Base-by-base conservation (phyloP, 495 filamentous ascomycete genomes). In the Glutinoglossum americanum region DNA sequence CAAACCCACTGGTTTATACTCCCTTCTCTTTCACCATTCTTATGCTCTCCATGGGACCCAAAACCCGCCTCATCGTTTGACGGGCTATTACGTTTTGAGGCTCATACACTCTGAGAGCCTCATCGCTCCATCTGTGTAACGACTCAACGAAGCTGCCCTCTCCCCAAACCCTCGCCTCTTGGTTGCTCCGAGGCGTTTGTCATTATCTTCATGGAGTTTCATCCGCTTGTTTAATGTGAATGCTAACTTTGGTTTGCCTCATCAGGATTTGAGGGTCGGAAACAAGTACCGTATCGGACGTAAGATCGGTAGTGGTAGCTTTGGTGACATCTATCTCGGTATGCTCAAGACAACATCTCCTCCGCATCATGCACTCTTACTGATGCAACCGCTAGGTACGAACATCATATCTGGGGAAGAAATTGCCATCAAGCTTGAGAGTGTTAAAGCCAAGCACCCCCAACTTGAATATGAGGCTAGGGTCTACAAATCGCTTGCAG, bases 391-490 rank as follows among this genome's bases (percentile, higher is more conserved):
- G 62, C 69, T 49, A 87, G 83, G 92, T 61, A 99, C 93, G 68
- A 99, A 99, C 77, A 99, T 99, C 73, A 99, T 99, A 71, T 99
- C 93, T 17, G 93, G 93, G 44, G 93, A 99, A 67, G 93, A 99
- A 72, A 99, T 99, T 64, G 93, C 93, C 68, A 99, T 99, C 74
- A 99, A 99, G 74, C 86, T 99, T 53, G 93, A 99, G 73, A 94
- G 87, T 60, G 93, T 97, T 70, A 99, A 99, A 77, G 93, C 93
- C 64, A 99, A 99, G 76, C 93, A 99, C 71, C 93, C 92, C 41
- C 93, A 99, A 69, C 85, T 99, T 48, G 93, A 99, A 73, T 99
- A 99, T 77, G 93, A 99, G 70, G 93, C 93, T 59, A 89, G 93
- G 61, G 93, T 99, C 67, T 99, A 99, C 83, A 99, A 99, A 74